phyloP scores from a whole-genome alignment of 768 basidiomycete genomes.

The Sutorius australiensis region DNA sequence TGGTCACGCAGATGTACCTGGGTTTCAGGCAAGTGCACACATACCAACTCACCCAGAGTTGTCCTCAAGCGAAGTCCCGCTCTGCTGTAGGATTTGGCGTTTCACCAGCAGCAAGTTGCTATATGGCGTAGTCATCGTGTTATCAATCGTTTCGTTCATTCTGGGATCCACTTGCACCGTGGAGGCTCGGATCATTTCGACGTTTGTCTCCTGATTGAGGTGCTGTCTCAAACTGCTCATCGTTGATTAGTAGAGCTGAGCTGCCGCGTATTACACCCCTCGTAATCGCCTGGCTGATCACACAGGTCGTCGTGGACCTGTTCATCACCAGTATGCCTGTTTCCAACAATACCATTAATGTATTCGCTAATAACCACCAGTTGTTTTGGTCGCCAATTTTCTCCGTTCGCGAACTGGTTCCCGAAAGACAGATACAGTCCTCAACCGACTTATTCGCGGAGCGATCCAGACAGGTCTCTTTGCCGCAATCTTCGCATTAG shows the following conservation, averaged over 20 bases:
- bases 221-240: background rate
- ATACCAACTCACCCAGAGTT: background rate
- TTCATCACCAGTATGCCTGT: slow-evolving; percentile 39
- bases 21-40: slow-evolving; percentile 37
- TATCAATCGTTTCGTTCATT: slow-evolving; percentile 39
- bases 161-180: slow-evolving; percentile 44
- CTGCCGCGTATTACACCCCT: slow-evolving; percentile 39
- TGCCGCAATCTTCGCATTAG: background rate
- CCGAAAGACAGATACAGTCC: slow-evolving; percentile 45
- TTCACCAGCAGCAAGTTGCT: slow-evolving; percentile 19
- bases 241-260: slow-evolving; percentile 35
- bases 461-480: slow-evolving; percentile 8
- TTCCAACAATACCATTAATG: background rate
- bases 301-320: slow-evolving; percentile 43
- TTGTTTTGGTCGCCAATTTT: slow-evolving; percentile 1
- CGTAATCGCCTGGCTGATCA: slow-evolving; percentile 45
- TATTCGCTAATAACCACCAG: slow-evolving; percentile 7
- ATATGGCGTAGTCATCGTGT: slow-evolving; percentile 32
- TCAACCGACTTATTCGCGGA: slow-evolving; percentile 8
- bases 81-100: slow-evolving; percentile 11
- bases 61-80: background rate
- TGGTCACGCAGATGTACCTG: slow-evolving; percentile 48
- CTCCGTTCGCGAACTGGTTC: slow-evolving; percentile 45
- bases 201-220: slow-evolving; percentile 28
- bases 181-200: slow-evolving; percentile 38